These are phyloP conservation scores for Blepharisma undulans DNA, from an alignment of 169 alveolate genomes.

Conservation along the genomic window DNA sequence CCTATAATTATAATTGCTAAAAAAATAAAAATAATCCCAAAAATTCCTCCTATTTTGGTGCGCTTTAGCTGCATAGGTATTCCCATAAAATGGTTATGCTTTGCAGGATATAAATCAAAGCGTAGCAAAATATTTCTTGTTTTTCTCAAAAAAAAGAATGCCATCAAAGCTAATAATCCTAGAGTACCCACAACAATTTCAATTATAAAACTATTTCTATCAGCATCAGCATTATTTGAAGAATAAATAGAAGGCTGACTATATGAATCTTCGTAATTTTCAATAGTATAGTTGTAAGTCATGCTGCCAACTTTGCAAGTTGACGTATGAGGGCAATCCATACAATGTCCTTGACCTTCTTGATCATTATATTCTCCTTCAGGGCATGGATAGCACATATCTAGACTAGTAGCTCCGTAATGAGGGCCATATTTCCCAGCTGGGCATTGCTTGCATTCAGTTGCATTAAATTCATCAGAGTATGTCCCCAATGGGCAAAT, in stretches of 20 bases:
- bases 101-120: neutral
- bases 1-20: neutral
- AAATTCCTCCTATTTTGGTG: slow-evolving; percentile 31
- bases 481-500: neutral
- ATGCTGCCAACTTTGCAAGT: neutral
- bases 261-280: neutral
- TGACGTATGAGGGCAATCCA: neutral
- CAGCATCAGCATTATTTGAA: neutral
- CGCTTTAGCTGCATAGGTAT: neutral
- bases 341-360: neutral
- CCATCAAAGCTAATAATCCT: neutral
- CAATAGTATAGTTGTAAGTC: neutral
- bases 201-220: neutral
- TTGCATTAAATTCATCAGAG: neutral
- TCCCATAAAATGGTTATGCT: slow-evolving; percentile 4
- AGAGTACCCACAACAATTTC: neutral
- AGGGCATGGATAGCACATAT: neutral
- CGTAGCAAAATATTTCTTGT: neutral
- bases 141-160: neutral
- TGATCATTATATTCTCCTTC: neutral
- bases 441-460: slow-evolving; percentile 6
- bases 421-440: neutral
- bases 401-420: neutral
- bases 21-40: neutral
- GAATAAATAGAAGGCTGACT: neutral